Base-by-base conservation (phyloP, 352 stramenopile species). In the Pythium guiyangense region DNA sequence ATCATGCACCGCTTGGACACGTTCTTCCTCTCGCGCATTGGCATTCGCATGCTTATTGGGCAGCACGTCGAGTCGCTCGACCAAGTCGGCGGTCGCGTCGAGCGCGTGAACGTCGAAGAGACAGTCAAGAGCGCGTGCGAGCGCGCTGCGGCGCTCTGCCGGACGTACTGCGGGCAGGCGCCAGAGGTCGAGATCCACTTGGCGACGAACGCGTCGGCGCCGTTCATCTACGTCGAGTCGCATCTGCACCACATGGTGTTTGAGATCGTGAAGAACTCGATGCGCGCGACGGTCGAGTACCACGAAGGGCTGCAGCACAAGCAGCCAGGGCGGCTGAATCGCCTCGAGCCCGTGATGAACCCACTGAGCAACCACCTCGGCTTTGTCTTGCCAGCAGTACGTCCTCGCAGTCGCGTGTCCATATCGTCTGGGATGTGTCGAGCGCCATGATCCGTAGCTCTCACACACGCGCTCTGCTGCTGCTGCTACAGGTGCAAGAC, bases 21-120 rank as follows among this genome's bases (percentile, higher is more conserved):
- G 50, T 99, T 99, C 73, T 99, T 99, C 68, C 87, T 99, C 35
- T 96, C 84, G 22, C 86, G 97, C 26, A 99, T 99, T 62, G 97
- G 97, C 35, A 99, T 99, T 70, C 94, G 97, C 52, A 98, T 99
- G 62, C 84, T 99, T 63, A 99, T 99, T 70, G 97, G 96, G 1
- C 84, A 93, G 59, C 84, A 93, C 53, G 79, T 89, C 26, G 80
- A 91, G 52, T 88, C 79, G 37, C 66, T 89, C 6, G 68, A 70
- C 15, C 68, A 74, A 52, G 60, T 70, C 18, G 81, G 80, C 49
- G 84, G 84, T 11, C 80, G 84, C 49, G 84, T 93, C 26, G 74
- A 89, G 58, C 74, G 89, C 47, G 55, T 88, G 8, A 73, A 91
- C 44, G 80, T 89, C 4, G 76, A 86, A 55, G 73, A 80, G 31